These are phyloP conservation scores for Suillus subalutaceus DNA, from an alignment of 768 basidiomycete genomes.

Conservation along the genomic window DNA sequence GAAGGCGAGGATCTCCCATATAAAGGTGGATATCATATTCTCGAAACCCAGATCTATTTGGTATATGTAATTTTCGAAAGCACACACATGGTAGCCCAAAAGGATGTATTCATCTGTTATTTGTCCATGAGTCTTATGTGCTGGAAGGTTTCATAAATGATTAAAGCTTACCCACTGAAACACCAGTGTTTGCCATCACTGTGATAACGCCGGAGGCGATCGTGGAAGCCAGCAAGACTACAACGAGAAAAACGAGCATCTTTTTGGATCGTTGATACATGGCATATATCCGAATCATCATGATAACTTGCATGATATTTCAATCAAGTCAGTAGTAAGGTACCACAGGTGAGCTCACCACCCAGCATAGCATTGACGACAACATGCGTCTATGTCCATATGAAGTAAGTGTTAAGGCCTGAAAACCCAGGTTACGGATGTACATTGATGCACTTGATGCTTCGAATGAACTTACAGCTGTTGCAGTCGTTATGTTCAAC, in stretches of 20 bases:
- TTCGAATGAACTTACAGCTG: neutral
- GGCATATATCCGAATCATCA: neutral
- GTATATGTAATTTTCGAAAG: too few relatives aligned
- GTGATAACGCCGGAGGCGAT: neutral
- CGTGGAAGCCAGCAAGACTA: neutral
- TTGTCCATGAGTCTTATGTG: neutral
- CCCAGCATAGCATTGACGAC: neutral
- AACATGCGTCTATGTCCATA: neutral
- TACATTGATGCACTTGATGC: neutral
- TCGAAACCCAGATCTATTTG: too few relatives aligned
- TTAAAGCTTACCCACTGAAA: neutral
- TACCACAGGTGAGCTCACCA: neutral
- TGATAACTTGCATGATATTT: neutral
- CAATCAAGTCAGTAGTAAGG: neutral
- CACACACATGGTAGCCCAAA: neutral
- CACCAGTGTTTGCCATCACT: neutral
- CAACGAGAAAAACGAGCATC: neutral
- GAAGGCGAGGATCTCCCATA: neutral
- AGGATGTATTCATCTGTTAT: neutral
- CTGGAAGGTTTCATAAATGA: neutral
- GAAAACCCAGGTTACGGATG: neutral
- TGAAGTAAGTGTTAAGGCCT: neutral
- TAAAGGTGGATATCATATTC: neutral
- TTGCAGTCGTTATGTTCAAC: neutral
- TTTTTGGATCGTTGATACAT: neutral